A percentile compares a stretch with the other conserved stretches of the same genome.
These are phyloP conservation scores for Arabidopsis hybrid DNA, from an alignment of 441 rosid genomes.

Conservation along the genomic window DNA sequence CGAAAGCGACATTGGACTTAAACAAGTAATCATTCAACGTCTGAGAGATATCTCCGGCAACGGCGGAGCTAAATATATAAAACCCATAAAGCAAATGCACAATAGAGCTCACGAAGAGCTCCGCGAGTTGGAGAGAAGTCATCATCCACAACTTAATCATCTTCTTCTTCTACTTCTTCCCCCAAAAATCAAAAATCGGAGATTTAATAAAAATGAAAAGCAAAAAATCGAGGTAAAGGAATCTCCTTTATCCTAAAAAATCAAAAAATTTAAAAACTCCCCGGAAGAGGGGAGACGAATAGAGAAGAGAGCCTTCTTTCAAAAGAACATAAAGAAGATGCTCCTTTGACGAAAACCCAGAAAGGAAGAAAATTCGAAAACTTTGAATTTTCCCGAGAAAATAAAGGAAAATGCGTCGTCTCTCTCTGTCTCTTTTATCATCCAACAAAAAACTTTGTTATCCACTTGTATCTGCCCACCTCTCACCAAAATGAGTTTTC, in stretches of 20 bases:
- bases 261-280: conserved; percentile 7
- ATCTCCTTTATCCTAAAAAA: conserved; percentile 8
- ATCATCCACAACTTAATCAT: conserved; percentile 77
- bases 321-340: conserved; percentile 37
- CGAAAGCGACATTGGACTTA: conserved; percentile 59
- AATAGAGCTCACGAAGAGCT: conserved; percentile 76
- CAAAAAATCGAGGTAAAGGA: conserved; percentile 16
- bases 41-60: conserved; percentile 85
- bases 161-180: conserved; percentile 25
- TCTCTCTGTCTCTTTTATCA: conserved; percentile 38
- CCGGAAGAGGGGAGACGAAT: conserved; percentile 35
- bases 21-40: conserved; percentile 56
- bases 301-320: conserved; percentile 28
- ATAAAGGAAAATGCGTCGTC: conserved; percentile 23
- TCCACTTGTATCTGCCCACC: conserved; percentile 44
- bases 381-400: conserved; percentile 31
- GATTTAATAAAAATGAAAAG: not conserved
- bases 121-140: conserved; percentile 69
- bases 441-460: conserved; percentile 12
- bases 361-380: conserved; percentile 1
- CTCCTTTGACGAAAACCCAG: conserved; percentile 42
- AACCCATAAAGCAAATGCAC: conserved; percentile 85
- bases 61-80: conserved; percentile 86
- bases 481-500: conserved; percentile 30
- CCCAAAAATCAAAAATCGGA: conserved; percentile 7